A percentile compares a stretch with the other conserved stretches of the same genome.
Evolutionary conservation across 495 filamentous ascomycete genomes (phyloP).

Genomic region (Aspergillus cristatus): DNA sequence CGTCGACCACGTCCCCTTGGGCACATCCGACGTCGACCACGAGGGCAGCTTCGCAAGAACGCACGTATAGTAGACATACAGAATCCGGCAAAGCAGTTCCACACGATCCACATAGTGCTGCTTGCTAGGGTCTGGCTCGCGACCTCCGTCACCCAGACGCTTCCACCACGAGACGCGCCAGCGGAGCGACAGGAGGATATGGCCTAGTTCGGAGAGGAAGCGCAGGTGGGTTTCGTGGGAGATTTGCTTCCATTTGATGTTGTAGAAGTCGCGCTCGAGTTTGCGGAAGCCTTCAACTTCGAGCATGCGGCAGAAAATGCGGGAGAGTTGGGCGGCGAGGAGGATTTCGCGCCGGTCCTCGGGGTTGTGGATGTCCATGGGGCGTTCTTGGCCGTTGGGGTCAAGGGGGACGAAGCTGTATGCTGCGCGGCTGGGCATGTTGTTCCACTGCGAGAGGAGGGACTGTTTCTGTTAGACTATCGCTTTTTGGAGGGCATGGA

Average conservation of each 20-base stretch:
- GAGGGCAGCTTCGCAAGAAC: slow-evolving; percentile 39
- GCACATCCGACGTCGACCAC: slow-evolving; percentile 29
- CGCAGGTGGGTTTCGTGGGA: slow-evolving; percentile 34
- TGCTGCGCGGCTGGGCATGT: slow-evolving; percentile 42
- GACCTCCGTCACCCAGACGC: slow-evolving; percentile 35
- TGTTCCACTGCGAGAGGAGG: slow-evolving; percentile 40
- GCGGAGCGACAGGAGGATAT: slow-evolving; percentile 38
- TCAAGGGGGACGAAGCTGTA: slow-evolving; percentile 36
- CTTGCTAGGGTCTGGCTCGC: slow-evolving; percentile 31
- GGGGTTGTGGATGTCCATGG: slow-evolving; percentile 33
- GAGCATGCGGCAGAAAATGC: slow-evolving; percentile 41
- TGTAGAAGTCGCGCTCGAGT: slow-evolving; percentile 41
- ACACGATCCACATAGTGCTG: slow-evolving; percentile 40
- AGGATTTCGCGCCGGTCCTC: slow-evolving; percentile 36
- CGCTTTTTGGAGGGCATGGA: neutral
- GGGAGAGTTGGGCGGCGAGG: slow-evolving; percentile 37
- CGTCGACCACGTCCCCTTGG: slow-evolving; percentile 35
- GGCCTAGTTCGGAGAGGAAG: slow-evolving; percentile 35
- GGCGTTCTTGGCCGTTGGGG: slow-evolving; percentile 21
- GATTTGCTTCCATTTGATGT: slow-evolving; percentile 43
- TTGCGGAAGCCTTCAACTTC: slow-evolving; percentile 44
- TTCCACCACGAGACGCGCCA: slow-evolving; percentile 46
- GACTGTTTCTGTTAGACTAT: slow-evolving; percentile 21
- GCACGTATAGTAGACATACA: slow-evolving; percentile 44
- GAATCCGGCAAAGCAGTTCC: slow-evolving; percentile 37